These are phyloP conservation scores for Ophiocordyceps australis DNA, from an alignment of 2,329 filamentous ascomycete genomes.

Conservation along the genomic window DNA sequence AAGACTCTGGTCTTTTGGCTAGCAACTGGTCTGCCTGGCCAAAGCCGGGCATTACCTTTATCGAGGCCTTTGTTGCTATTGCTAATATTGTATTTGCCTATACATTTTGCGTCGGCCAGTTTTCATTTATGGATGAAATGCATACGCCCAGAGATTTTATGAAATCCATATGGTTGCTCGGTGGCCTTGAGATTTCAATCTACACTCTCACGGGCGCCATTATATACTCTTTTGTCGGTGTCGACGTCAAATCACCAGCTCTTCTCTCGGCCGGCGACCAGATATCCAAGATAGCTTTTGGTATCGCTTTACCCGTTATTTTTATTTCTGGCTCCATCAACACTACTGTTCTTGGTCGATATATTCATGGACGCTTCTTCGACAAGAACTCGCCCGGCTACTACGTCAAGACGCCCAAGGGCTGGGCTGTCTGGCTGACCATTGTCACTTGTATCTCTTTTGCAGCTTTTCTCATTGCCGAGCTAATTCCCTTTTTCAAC, in stretches of 20 bases:
- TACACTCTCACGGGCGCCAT: conserved; percentile 50
- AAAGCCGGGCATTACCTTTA: conserved; percentile 24
- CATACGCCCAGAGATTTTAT: conserved; percentile 25
- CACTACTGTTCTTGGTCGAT: conserved; percentile 25
- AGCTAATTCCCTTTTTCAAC: too few relatives aligned
- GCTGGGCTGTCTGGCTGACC: too few relatives aligned
- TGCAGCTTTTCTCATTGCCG: too few relatives aligned
- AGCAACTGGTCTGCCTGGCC: conserved; percentile 26
- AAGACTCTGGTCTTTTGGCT: conserved; percentile 12
- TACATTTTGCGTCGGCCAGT: conserved; percentile 32
- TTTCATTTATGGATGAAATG: conserved; percentile 35
- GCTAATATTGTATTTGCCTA: conserved; percentile 58
- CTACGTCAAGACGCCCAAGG: too few relatives aligned
- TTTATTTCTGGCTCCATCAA: conserved; percentile 59
- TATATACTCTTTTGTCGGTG: conserved; percentile 52
- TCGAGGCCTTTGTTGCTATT: conserved; percentile 40
- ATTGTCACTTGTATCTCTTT: too few relatives aligned
- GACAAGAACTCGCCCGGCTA: too few relatives aligned
- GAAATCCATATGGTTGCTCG: conserved; percentile 42
- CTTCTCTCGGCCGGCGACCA: conserved; percentile 42
- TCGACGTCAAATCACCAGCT: conserved; percentile 44
- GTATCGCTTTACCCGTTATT: conserved; percentile 53
- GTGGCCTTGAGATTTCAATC: conserved; percentile 41
- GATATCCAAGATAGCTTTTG: conserved; percentile 50
- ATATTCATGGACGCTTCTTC: conserved; percentile 26